Conservation (phyloP, 345 rosid species). For the Conringia planisiliqua region DNA sequence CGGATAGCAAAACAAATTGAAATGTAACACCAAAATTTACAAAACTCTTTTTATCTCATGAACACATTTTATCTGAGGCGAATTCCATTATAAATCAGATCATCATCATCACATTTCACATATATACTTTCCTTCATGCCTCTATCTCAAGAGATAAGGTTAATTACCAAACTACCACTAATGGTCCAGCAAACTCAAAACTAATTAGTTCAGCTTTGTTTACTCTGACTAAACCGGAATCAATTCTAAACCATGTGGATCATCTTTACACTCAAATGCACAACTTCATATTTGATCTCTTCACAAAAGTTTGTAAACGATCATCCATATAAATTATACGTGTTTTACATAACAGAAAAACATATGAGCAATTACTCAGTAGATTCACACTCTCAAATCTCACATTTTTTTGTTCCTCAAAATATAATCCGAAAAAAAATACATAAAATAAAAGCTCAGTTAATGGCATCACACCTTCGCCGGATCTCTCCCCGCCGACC, state of each 20-base stretch:
- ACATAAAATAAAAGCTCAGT: slow-evolving; percentile 30
- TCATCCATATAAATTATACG: background rate
- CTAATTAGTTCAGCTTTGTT: background rate
- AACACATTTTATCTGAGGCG: background rate
- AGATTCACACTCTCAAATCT: slow-evolving; percentile 15
- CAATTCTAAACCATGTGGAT: background rate
- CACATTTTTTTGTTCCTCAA: background rate
- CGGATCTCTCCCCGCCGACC: slow-evolving; percentile 91
- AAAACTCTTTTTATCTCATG: background rate
- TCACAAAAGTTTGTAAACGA: background rate
- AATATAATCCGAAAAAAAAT: slow-evolving; percentile 1
- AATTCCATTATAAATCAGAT: background rate
- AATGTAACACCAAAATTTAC: background rate
- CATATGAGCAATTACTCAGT: slow-evolving; percentile 10
- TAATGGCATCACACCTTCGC: slow-evolving; percentile 82
- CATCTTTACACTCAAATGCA: background rate
- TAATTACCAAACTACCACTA: background rate
- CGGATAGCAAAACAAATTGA: background rate
- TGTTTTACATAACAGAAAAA: slow-evolving; percentile 21
- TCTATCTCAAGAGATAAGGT: no score
- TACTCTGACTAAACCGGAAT: background rate
- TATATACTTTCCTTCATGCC: background rate
- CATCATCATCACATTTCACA: background rate
- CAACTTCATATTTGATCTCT: background rate
- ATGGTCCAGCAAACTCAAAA: slow-evolving; percentile 16